Conservation (phyloP, 805 yeast species). For the Wickerhamiella nectarea region DNA sequence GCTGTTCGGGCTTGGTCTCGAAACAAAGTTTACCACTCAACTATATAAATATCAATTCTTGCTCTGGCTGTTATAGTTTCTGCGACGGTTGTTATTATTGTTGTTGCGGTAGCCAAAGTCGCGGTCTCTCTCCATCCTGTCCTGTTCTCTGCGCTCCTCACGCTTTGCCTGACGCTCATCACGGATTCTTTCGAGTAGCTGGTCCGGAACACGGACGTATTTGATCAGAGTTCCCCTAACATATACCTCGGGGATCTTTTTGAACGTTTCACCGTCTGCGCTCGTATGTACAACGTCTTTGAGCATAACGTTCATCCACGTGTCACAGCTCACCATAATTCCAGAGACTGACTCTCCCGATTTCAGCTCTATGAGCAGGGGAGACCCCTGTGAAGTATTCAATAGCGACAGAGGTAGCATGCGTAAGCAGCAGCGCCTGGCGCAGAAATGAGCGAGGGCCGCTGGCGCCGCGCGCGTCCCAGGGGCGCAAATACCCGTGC, state of each 20-base stretch:
- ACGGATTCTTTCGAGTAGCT: conserved; percentile 27
- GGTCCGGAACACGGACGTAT: conserved; percentile 31
- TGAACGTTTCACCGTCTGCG: conserved; percentile 11
- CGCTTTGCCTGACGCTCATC: conserved; percentile 27
- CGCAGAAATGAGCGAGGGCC: neutral
- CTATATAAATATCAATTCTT: neutral
- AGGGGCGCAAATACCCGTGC: no score
- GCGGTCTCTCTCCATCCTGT: conserved; percentile 5
- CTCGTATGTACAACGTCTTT: conserved; percentile 45
- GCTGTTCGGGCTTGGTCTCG: no score
- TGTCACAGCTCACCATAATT: conserved; percentile 68
- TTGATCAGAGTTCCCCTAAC: conserved; percentile 25
- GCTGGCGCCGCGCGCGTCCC: neutral
- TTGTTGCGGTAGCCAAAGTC: conserved; percentile 5
- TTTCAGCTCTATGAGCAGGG: conserved; percentile 78
- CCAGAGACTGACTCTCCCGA: conserved; percentile 86
- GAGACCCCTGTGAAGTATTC: conserved; percentile 81
- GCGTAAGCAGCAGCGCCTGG: conserved; percentile 4
- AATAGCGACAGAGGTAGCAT: conserved; percentile 84
- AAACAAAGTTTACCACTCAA: no score
- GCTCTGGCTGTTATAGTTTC: conserved; percentile 12
- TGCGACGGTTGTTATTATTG: conserved; percentile 5
- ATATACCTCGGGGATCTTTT: conserved; percentile 16
- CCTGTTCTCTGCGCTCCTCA: conserved; percentile 23
- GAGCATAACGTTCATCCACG: conserved; percentile 89